These are phyloP conservation scores for Salinomyces thailandicus DNA, from an alignment of 2,329 filamentous ascomycete species.

Conservation along the genomic window DNA sequence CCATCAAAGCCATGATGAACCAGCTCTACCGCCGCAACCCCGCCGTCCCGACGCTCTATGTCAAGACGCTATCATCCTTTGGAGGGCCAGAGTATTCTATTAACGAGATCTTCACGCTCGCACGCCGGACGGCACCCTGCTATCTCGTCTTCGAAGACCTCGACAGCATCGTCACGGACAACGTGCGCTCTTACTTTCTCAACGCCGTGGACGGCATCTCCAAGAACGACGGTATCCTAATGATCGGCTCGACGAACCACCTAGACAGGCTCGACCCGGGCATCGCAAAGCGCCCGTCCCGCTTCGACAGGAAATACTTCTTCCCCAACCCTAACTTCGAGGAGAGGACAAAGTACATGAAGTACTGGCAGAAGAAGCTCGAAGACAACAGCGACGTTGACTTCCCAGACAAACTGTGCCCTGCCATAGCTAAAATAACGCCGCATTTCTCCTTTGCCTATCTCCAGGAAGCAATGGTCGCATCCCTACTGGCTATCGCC, in stretches of 20 bases:
- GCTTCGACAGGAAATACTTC: constrained; percentile 57
- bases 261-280: constrained; percentile 57
- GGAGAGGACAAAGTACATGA: constrained; percentile 49
- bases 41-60: constrained; percentile 51
- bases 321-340: constrained; percentile 48
- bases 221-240: constrained; percentile 60
- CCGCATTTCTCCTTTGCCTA: constrained; percentile 59
- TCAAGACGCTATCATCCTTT: constrained; percentile 41
- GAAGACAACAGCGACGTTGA: constrained; percentile 46
- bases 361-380: constrained; percentile 50
- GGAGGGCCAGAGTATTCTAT: constrained; percentile 49
- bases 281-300: constrained; percentile 50
- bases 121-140: constrained; percentile 54
- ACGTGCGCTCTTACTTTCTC: constrained; percentile 56
- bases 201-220: constrained; percentile 63
- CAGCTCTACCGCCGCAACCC: constrained; percentile 45
- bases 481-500: constrained; percentile 50
- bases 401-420: constrained; percentile 50
- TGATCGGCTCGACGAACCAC: constrained; percentile 35
- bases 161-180: constrained; percentile 53
- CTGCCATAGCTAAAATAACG: constrained; percentile 52
- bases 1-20: constrained; percentile 58
- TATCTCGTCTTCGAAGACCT: constrained; percentile 64
- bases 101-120: constrained; percentile 46
- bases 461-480: constrained; percentile 59